Evolutionary conservation across 2,329 filamentous ascomycete genomes (phyloP), one percentile per base, ranked within the genome.

Genomic region (Myriosclerotinia duriaeana): DNA sequence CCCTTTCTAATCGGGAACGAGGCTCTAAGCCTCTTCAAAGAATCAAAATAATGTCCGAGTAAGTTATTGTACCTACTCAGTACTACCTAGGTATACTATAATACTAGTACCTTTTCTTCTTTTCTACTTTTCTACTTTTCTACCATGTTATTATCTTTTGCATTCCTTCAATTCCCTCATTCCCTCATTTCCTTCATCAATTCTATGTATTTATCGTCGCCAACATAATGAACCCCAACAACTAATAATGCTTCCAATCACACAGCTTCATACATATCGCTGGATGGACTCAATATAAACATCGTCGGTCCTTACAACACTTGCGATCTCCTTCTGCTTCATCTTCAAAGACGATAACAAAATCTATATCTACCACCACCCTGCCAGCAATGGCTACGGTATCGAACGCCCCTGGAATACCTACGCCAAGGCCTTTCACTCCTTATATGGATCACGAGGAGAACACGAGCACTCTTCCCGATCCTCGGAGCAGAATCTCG

Each of bases 381-480:
- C 71, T 81, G 6, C 76, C 79, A 11, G 76, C 75, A 38, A 81
- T 81, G 69, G 78, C 79, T 7, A 69, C 72, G 17, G 66, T 75
- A 38, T 54, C 73, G 64, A 70, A 68, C 65, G 66, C 71, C 36
- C 72, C 72, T 26, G 66, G 68, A 8, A 65, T 73, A 46, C 69
- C 74, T 20, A 62, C 65, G 50, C 62, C 72, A 1, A 65, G 68
- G 53, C 11, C 55, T 5, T 77, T 79, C 20, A 38, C 40, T 26
- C 76, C 79, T 20, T 79, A 80, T 26, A 74, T 80, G 26, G 80
- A 84, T 71, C 81, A 84, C 58, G 83, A 84, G 71, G 82, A 86
- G 73, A 85, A 86, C 72, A 83, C 91, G 79, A 90, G 87, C 76
- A 91, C 89, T 1, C 80, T 91, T 62, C 88, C 89, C 50, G 87